Base-by-base conservation (phyloP, 1,139 yeast genomes). In the Geotrichum candidum region DNA sequence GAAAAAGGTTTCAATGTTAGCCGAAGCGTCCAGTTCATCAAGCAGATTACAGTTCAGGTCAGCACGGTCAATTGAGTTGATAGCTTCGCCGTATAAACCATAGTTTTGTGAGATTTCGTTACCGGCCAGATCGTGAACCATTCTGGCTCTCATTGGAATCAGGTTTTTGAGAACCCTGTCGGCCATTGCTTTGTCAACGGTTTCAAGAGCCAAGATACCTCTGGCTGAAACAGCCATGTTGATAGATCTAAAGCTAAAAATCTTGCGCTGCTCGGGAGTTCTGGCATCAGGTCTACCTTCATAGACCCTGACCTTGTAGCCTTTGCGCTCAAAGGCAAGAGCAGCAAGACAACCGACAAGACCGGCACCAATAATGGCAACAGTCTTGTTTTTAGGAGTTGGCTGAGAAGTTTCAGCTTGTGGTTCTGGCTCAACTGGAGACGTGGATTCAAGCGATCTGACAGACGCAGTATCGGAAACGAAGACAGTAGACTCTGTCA, bases 271-370 rank as follows among this genome's bases (percentile, higher is more conserved):
- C 25, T 67, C 70, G 7, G 68, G 69, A 11, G 61, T 57, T 25
- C 76, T 66, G 10, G 74, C 73, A 70, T 73, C 90, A 0, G 70
- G 66, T 23, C 81, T 77, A 15, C 84, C 77, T 67, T 92, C 97
- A 68, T 83, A 88, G 6, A 92, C 72, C 0, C 85, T 79, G 15
- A 92, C 97, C 0, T 81, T 67, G 72, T 82, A 87, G n/a, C 96
- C 97, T 64, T 83, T 80, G 61, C 84, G 78, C 3, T 86, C 84
- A 57, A 92, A 80, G 0, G 94, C 96, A 29, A 92, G 74, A 0
- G 97, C 96, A 0, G 94, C 83, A n/a, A 90, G 78, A 61, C 95
- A 83, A 0, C 98, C 98, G 3, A 92, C 97, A 2, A 90, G 82
- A 0, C 98, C 98, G 0, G 96, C 96, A 0, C 78, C 81, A 13